A percentile compares a stretch with the other conserved stretches of the same genome.
These are phyloP conservation scores for Oryza meyeriana DNA, from an alignment of 176 grass and related monocot genomes.

Conservation along the genomic window DNA sequence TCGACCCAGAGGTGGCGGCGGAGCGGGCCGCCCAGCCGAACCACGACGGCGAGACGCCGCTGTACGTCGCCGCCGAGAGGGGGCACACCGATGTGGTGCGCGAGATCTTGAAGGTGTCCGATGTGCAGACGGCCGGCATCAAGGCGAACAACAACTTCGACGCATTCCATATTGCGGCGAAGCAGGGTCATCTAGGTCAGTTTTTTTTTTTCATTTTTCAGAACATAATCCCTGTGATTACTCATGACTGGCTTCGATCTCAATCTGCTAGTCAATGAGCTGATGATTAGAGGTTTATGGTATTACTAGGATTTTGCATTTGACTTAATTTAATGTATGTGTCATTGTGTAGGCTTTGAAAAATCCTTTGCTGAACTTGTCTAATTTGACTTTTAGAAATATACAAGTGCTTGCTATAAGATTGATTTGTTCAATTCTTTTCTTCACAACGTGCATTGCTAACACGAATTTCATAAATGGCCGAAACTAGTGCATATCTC, in stretches of 20 bases:
- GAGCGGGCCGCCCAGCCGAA: constrained; percentile 71
- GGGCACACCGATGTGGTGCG: constrained; percentile 69
- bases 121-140: constrained; percentile 64
- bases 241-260: neutral
- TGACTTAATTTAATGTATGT: neutral
- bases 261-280: constrained; percentile 5
- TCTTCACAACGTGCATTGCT: neutral
- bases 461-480: neutral
- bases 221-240: neutral
- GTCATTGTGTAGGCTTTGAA: constrained; percentile 8
- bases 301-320: neutral
- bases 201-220: neutral
- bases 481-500: neutral
- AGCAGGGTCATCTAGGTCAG: constrained; percentile 85
- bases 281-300: constrained; percentile 20
- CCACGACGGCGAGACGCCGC: constrained; percentile 77
- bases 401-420: neutral
- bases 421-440: neutral
- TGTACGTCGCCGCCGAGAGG: constrained; percentile 82
- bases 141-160: constrained; percentile 86
- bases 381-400: constrained; percentile 11
- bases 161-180: constrained; percentile 82
- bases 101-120: constrained; percentile 67
- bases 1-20: constrained; percentile 25
- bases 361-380: neutral